Base-by-base conservation (phyloP, 2,329 filamentous ascomycete species). In the Aspergillus fumigatus region DNA sequence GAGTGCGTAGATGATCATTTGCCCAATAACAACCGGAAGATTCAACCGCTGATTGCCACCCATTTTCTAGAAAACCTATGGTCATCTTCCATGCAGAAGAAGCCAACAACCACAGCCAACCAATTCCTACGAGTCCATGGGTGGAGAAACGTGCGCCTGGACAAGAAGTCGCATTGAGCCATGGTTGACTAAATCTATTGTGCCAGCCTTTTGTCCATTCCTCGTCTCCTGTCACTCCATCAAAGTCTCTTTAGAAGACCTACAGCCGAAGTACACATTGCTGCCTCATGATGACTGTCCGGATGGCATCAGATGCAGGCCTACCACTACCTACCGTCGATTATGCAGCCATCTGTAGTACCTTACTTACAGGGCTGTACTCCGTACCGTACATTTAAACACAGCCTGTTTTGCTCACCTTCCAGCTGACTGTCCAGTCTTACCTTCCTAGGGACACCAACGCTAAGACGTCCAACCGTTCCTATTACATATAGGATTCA, bases 61-160 rank as follows among this genome's bases (percentile, higher is more conserved):
- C 48, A 29, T 35, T 53, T 53, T 66, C 62, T 63, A 61, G 63
- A 65, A 65, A 52, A 53, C 26, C 49, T 14, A 51, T 59, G 59
- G 25, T 25, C 53, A 54, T 55, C 54, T 65, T 65, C 63, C 54
- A 60, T 66, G 63, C 63, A 65, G 57, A 40, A 43, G 21, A 50
- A 62, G 53, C 53, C 51, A 53, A 55, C 48, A 35, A 45, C 29
- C 21, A 38, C 38, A 47, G 23, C 57, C 62, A 59, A 53, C 58
- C 54, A 60, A 55, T 55, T 49, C 25, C 48, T 26, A 41, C 53
- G 51, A 40, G 54, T 38, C 32, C 14, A 17, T 51, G 35, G 51
- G 26, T 38, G 47, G 52, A 27, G 43, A 41, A 57, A 52, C 54
- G 54, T 63, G 57, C 57, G 57, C 43, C 53, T 52, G 53, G 52